Conservation (phyloP, 345 rosid genomes). For the Brassica cretica region DNA sequence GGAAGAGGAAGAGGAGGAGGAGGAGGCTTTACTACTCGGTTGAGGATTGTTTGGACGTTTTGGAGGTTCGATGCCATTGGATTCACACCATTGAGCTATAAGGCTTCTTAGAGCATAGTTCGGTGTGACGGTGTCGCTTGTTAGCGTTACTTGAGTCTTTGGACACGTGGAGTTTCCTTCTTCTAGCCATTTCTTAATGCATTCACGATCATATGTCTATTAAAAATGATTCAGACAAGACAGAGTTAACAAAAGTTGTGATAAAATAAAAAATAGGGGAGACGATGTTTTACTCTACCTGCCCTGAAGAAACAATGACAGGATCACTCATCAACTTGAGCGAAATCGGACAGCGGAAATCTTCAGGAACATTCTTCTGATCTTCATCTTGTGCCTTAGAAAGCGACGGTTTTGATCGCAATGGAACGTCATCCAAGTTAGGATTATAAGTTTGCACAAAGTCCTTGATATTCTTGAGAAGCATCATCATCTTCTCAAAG, state of each 20-base stretch:
- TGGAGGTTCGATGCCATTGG: conserved; percentile 82
- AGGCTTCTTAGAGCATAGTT: conserved; percentile 88
- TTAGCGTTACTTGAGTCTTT: conserved; percentile 75
- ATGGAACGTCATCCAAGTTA: conserved; percentile 40
- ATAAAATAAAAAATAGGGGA: not conserved
- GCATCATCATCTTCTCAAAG: conserved; percentile 84
- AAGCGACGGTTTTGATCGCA: conserved; percentile 43
- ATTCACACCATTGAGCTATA: conserved; percentile 94
- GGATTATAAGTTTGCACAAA: conserved; percentile 82
- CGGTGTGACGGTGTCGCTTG: conserved; percentile 62
- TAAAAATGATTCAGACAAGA: not conserved
- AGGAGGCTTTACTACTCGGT: conserved; percentile 43
- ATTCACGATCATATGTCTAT: conserved; percentile 41
- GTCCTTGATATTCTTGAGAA: conserved; percentile 74
- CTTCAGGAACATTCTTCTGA: conserved; percentile 67
- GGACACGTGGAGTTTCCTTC: conserved; percentile 83
- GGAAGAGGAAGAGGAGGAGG: conserved; percentile 5
- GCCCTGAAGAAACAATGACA: conserved; percentile 94
- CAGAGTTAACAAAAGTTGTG: not conserved
- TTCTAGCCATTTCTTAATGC: conserved; percentile 87
- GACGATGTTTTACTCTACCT: conserved; percentile 46
- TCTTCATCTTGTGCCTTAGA: conserved; percentile 41
- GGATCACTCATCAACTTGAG: conserved; percentile 90
- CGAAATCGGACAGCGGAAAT: conserved; percentile 90
- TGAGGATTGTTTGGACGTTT: conserved; percentile 63